Evolutionary conservation across 1,284 basidiomycete species (phyloP).

Genomic region (Tylopilus sp.): DNA sequence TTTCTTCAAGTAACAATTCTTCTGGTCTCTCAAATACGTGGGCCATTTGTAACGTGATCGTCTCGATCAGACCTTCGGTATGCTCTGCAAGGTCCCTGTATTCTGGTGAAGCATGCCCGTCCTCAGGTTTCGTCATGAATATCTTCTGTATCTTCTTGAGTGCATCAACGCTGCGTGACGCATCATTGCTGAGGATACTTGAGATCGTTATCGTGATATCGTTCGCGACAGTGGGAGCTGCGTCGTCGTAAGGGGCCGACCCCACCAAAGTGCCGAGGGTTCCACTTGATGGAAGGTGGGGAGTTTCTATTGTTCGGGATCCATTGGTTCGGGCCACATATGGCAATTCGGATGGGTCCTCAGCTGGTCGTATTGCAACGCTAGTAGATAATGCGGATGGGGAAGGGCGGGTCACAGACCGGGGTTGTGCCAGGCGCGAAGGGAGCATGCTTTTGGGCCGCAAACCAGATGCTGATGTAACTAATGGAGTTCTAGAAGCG

Average conservation of each 20-base stretch:
- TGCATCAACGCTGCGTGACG: conserved; percentile 84
- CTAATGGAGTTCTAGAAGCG: conserved; percentile 34
- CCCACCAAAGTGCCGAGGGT: conserved; percentile 31
- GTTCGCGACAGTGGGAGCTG: conserved; percentile 34
- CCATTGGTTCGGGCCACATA: conserved; percentile 28
- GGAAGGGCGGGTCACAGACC: conserved; percentile 35
- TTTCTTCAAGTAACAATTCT: conserved; percentile 67
- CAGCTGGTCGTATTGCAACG: conserved; percentile 16
- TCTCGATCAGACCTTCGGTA: conserved; percentile 84
- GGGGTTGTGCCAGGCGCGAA: conserved; percentile 64
- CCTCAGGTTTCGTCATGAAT: conserved; percentile 69
- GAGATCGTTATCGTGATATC: conserved; percentile 77
- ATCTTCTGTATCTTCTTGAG: conserved; percentile 88
- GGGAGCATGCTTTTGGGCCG: conserved; percentile 65
- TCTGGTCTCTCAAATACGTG: conserved; percentile 82
- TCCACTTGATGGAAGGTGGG: conserved; percentile 21
- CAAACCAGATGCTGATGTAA: conserved; percentile 47
- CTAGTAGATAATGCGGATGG: conserved; percentile 21
- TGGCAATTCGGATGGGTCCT: conserved; percentile 32
- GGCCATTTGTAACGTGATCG: conserved; percentile 84
- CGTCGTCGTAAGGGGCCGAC: conserved; percentile 22
- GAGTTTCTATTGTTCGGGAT: conserved; percentile 9
- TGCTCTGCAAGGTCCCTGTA: conserved; percentile 80
- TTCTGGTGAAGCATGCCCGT: conserved; percentile 59
- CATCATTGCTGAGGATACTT: conserved; percentile 81